Evolutionary conservation across 805 yeast species (phyloP).

Genomic region (Barnettozyma sp.): DNA sequence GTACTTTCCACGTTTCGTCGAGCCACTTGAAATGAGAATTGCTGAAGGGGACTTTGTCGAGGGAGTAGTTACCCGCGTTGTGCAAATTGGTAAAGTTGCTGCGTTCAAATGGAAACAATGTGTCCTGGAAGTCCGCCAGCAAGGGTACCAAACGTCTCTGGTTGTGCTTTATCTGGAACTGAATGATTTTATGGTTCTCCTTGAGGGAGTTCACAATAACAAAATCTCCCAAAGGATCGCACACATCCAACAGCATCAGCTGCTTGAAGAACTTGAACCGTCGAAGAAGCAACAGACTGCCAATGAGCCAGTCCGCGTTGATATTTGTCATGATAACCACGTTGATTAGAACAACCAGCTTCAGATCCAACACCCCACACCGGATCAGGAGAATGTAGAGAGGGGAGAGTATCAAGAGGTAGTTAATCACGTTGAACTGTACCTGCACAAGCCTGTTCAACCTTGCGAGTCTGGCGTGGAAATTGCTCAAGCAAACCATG

Average conservation of each 20-base stretch:
- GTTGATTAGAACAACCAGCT: constrained; percentile 3
- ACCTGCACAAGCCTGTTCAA: constrained; percentile 1
- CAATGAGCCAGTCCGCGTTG: constrained; percentile 7
- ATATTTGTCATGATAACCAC: constrained; percentile 5
- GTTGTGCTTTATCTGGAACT: constrained; percentile 47
- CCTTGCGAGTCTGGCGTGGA: constrained; percentile 4
- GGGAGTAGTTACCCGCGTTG: constrained; percentile 25
- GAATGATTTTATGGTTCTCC: constrained; percentile 32
- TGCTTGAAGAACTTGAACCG: constrained; percentile 8
- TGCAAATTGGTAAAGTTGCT: constrained; percentile 38
- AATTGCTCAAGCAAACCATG: constrained; percentile 5
- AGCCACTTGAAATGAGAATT: constrained; percentile 52
- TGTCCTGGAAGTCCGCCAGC: constrained; percentile 30
- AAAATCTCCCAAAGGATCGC: constrained; percentile 6
- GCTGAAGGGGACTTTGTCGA: constrained; percentile 40
- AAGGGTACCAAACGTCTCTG: constrained; percentile 36
- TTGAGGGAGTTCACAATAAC: constrained; percentile 6
- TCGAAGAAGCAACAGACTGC: constrained; percentile 4
- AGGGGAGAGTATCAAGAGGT: constrained; percentile 7
- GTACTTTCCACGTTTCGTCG: constrained; percentile 45
- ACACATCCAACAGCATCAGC: constrained; percentile 1
- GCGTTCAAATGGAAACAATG: constrained; percentile 48
- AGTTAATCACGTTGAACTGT: constrained; percentile 6
- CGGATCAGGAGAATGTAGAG: constrained; percentile 7
- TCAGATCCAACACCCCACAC: constrained; percentile 1